Conservation (phyloP, 345 rosid genomes). For the Gossypium arboreum region DNA sequence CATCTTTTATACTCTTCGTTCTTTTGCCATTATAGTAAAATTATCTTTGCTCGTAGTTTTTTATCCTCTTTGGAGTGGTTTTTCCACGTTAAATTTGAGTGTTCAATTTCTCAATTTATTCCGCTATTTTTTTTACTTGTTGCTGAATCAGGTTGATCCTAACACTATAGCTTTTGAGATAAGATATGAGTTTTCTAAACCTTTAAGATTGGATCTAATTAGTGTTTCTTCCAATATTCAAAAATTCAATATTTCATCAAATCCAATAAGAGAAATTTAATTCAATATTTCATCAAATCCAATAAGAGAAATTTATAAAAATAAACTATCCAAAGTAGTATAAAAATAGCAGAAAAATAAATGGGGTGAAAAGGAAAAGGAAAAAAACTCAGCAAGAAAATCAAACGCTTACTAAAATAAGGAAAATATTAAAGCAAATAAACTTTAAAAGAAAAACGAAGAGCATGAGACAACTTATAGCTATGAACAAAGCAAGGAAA, state of each 20-base stretch:
- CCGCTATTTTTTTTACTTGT: too few relatives aligned
- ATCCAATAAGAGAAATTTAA: not conserved
- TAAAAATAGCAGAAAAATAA: not conserved
- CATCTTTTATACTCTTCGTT: too few relatives aligned
- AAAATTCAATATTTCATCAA: not conserved
- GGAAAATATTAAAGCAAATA: not conserved
- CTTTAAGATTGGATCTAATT: not conserved
- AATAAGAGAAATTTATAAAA: not conserved
- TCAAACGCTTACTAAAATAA: not conserved
- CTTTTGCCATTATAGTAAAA: too few relatives aligned
- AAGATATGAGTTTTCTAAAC: not conserved
- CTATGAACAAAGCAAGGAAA: not conserved
- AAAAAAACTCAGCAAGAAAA: not conserved
- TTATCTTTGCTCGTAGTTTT: too few relatives aligned
- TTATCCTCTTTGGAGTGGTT: too few relatives aligned
- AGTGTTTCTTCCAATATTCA: not conserved
- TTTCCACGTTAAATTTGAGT: too few relatives aligned
- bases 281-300: not conserved
- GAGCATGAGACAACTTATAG: constrained; percentile 5
- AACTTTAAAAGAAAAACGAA: not conserved
- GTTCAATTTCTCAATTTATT: too few relatives aligned
- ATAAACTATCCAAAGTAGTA: not conserved
- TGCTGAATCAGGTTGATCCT: too few relatives aligned
- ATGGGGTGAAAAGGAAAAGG: not conserved
- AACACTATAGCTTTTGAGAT: not conserved